Conservation (phyloP, 1,139 yeast genomes). For the Yamadazyma conglobata region DNA sequence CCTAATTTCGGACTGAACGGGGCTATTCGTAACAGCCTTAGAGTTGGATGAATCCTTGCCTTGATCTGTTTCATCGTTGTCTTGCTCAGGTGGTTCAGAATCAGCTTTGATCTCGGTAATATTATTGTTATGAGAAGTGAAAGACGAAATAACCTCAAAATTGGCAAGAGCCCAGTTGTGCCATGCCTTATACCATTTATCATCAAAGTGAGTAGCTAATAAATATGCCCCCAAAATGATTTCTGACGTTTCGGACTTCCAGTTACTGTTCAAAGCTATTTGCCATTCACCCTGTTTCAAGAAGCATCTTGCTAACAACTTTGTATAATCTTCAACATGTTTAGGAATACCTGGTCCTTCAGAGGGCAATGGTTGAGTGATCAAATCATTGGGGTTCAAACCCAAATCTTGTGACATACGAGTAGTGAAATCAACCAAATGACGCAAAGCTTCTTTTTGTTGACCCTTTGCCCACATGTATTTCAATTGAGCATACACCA, state of each 20-base stretch:
- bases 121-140: conserved; percentile 39
- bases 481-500: conserved; percentile 93
- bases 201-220: conserved; percentile 91
- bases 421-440: conserved; percentile 84
- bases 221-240: conserved; percentile 85
- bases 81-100: conserved; percentile 18
- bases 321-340: conserved; percentile 82
- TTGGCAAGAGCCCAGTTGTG: conserved; percentile 99
- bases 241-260: conserved; percentile 80
- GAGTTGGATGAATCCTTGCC: conserved; percentile 1
- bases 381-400: conserved; percentile 72
- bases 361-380: conserved; percentile 82
- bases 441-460: conserved; percentile 79
- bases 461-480: conserved; percentile 97
- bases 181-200: conserved; percentile 97
- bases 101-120: conserved; percentile 22
- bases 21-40: neutral
- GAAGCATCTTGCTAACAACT: conserved; percentile 86
- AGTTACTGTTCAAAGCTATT: conserved; percentile 68
- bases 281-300: conserved; percentile 99
- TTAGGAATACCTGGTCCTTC: conserved; percentile 72
- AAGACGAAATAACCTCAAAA: conserved; percentile 83
- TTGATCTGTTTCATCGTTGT: conserved; percentile 7
- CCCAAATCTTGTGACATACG: conserved; percentile 88
- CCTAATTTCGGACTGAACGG: conserved; percentile 8